A percentile compares a stretch with the other conserved stretches of the same genome.
Conservation (phyloP, 2,329 filamentous ascomycete species). For the Penicillium griseofulvum region DNA sequence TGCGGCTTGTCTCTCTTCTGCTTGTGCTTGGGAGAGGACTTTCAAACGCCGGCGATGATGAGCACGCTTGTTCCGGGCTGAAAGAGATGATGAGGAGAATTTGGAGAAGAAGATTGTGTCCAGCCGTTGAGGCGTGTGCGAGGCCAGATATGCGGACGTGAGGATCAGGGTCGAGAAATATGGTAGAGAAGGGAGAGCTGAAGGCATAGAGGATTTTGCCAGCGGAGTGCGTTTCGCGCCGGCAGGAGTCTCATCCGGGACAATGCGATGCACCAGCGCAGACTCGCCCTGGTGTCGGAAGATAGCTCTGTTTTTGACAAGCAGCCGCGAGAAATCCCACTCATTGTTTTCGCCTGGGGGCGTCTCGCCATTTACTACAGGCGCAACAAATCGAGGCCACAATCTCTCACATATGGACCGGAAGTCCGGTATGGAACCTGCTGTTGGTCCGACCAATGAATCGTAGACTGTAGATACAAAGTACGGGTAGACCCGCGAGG, state of each 20-base stretch:
- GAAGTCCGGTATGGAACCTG: slow-evolving; percentile 74
- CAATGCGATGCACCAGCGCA: slow-evolving; percentile 43
- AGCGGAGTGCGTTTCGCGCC: slow-evolving; percentile 19
- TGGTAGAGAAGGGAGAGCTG: slow-evolving; percentile 40
- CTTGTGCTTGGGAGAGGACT: slow-evolving; percentile 39
- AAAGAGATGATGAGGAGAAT: slow-evolving; percentile 45
- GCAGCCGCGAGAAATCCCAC: slow-evolving; percentile 78
- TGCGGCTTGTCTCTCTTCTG: slow-evolving; percentile 33
- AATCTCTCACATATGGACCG: slow-evolving; percentile 67
- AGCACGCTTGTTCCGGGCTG: slow-evolving; percentile 45
- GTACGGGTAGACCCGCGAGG: slow-evolving; percentile 52
- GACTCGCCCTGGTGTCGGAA: slow-evolving; percentile 48
- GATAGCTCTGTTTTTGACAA: slow-evolving; percentile 54
- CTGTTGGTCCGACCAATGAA: slow-evolving; percentile 74
- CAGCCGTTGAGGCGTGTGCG: slow-evolving; percentile 46
- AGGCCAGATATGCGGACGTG: slow-evolving; percentile 48
- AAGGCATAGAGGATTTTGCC: slow-evolving; percentile 26
- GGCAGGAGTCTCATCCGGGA: slow-evolving; percentile 29
- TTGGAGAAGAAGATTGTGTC: slow-evolving; percentile 53
- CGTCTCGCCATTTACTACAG: slow-evolving; percentile 67
- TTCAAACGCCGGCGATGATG: slow-evolving; percentile 44
- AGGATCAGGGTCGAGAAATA: slow-evolving; percentile 49
- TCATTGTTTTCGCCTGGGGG: slow-evolving; percentile 49
- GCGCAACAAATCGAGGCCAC: slow-evolving; percentile 81
- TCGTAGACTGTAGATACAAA: slow-evolving; percentile 87